phyloP scores from a whole-genome alignment of 306 rosid genomes.

The Pyrus betulifolia region DNA sequence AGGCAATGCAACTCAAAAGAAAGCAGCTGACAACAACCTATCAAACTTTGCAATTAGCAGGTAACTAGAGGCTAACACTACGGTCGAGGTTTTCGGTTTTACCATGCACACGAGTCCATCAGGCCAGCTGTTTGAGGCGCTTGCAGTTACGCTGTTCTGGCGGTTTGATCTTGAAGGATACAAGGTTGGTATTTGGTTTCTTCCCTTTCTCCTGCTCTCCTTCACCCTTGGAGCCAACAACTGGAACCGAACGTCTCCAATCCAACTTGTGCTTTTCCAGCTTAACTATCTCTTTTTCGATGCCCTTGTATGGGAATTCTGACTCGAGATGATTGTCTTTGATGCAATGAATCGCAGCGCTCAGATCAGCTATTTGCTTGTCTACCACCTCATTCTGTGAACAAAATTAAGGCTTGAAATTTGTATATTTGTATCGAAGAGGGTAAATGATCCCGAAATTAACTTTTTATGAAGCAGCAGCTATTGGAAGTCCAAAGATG shows the following conservation, averaged over 20 bases:
- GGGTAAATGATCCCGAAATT: not conserved
- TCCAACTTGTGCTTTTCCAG: slow-evolving; percentile 21
- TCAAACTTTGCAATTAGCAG: not conserved
- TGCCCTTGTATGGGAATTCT: slow-evolving; percentile 17
- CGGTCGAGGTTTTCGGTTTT: not conserved
- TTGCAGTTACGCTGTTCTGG: not conserved
- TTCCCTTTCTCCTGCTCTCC: not conserved
- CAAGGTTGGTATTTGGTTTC: not conserved
- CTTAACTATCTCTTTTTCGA: slow-evolving; percentile 17
- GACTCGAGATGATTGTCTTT: slow-evolving; percentile 33
- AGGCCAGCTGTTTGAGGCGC: not conserved
- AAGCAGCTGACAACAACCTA: not conserved
- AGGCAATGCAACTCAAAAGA: not conserved
- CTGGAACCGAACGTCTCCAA: not conserved
- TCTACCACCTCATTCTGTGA: slow-evolving; percentile 34
- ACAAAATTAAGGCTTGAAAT: not conserved
- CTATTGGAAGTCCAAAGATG: not conserved
- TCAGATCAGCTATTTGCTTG: slow-evolving; percentile 28
- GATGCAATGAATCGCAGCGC: slow-evolving; percentile 27
- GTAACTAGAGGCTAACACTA: not conserved
- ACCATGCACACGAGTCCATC: not conserved
- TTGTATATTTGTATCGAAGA: not conserved
- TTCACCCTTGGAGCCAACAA: not conserved
- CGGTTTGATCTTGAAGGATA: not conserved
- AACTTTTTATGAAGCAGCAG: not conserved